Conservation (phyloP, 768 basidiomycete species). For the Leccinum incarnatum region DNA sequence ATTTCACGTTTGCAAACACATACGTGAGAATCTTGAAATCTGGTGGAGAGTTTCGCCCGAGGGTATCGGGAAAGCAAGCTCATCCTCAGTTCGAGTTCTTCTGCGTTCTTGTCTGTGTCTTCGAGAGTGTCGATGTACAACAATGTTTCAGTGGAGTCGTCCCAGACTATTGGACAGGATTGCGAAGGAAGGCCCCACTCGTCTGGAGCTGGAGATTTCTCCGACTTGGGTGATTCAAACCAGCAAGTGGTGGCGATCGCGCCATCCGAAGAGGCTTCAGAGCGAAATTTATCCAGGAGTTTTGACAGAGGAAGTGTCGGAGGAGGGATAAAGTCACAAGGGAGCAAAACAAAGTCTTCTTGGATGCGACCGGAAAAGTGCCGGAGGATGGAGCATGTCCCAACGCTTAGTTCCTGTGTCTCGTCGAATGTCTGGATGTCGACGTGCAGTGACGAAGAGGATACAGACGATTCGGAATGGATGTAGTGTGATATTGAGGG, state of each 20-base stretch:
- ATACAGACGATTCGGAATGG: slow-evolving; percentile 66
- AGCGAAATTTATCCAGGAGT: slow-evolving; percentile 80
- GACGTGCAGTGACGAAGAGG: slow-evolving; percentile 61
- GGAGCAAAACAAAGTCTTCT: slow-evolving; percentile 84
- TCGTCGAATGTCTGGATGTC: slow-evolving; percentile 83
- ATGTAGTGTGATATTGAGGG: slow-evolving; percentile 80
- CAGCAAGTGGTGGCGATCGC: slow-evolving; percentile 67
- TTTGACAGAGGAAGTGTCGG: slow-evolving; percentile 62
- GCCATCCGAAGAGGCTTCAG: slow-evolving; percentile 61
- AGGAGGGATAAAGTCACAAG: slow-evolving; percentile 89
- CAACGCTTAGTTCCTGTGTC: slow-evolving; percentile 58
- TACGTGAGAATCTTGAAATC: slow-evolving; percentile 82
- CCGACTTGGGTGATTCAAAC: slow-evolving; percentile 48
- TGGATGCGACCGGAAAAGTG: slow-evolving; percentile 75
- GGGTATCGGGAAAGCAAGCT: slow-evolving; percentile 77
- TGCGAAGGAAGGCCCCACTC: slow-evolving; percentile 59
- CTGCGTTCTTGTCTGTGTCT: slow-evolving; percentile 60
- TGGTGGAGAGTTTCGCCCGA: slow-evolving; percentile 61
- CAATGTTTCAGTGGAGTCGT: slow-evolving; percentile 60
- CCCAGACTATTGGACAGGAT: slow-evolving; percentile 61
- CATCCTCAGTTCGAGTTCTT: slow-evolving; percentile 76
- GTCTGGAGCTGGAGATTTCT: slow-evolving; percentile 56
- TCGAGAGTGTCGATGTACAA: slow-evolving; percentile 73
- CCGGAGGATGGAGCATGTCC: slow-evolving; percentile 73
- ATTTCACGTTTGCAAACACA: slow-evolving; percentile 81